A percentile compares a stretch with the other conserved stretches of the same genome.
Evolutionary conservation across 352 stramenopile genomes (phyloP).

Genomic region (Pseudoperonospora humuli): DNA sequence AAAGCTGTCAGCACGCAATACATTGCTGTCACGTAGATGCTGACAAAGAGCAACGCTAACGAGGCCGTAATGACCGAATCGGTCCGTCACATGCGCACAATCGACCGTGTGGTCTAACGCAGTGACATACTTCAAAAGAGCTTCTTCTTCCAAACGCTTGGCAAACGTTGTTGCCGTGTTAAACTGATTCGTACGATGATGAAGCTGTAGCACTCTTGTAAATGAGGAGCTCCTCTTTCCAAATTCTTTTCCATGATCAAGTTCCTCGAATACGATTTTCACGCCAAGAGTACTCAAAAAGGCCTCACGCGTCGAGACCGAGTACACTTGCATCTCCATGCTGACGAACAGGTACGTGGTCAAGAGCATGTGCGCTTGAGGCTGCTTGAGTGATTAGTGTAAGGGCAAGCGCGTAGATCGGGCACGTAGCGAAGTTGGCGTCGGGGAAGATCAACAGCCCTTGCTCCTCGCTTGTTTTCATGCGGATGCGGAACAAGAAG

Average conservation of each 20-base stretch:
- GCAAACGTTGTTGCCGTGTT: slow-evolving; percentile 53
- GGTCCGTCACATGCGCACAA: slow-evolving; percentile 56
- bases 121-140: slow-evolving; percentile 23
- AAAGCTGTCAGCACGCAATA: slow-evolving; percentile 44
- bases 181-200: slow-evolving; percentile 70
- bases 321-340: too few species aligned
- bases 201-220: slow-evolving; percentile 46
- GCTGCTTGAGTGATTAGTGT: slow-evolving; percentile 16
- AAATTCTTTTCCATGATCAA: slow-evolving; percentile 18
- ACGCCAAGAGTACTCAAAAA: slow-evolving; percentile 66
- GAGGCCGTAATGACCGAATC: slow-evolving; percentile 69
- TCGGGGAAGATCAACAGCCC: not conserved
- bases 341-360: too few species aligned
- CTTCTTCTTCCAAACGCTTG: slow-evolving; percentile 26
- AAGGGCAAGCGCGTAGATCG: slow-evolving; percentile 32
- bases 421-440: not conserved
- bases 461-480: not conserved
- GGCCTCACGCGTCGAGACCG: slow-evolving; percentile 33
- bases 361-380: too few species aligned
- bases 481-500: not conserved
- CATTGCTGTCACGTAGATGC: not conserved
- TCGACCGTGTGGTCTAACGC: slow-evolving; percentile 20
- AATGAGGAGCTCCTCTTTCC: slow-evolving; percentile 19
- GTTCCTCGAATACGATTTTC: slow-evolving; percentile 53
- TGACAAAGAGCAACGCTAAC: slow-evolving; percentile 43